These are phyloP conservation scores for Cordyceps cateniannulata DNA, from an alignment of 2,329 filamentous ascomycete species.

Conservation along the genomic window DNA sequence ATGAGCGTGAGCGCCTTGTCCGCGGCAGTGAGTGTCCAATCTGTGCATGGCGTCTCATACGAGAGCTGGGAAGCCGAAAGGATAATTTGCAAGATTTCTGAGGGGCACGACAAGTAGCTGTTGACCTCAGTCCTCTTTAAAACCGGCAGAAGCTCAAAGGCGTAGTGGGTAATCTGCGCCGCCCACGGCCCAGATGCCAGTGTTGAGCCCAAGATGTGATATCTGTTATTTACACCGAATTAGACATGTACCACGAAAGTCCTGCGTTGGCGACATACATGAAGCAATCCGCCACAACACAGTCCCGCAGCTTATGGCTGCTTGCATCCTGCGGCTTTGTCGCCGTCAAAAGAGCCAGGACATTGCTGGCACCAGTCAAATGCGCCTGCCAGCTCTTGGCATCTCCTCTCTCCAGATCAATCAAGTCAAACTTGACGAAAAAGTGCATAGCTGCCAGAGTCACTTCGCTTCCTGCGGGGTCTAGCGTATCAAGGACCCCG, in stretches of 20 bases:
- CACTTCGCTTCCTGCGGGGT: conserved; percentile 38
- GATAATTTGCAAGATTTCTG: conserved; percentile 39
- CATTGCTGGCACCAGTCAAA: conserved; percentile 37
- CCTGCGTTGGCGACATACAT: conserved; percentile 29
- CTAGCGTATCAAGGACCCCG: conserved; percentile 31
- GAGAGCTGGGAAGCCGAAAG: conserved; percentile 38
- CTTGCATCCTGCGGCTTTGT: conserved; percentile 22
- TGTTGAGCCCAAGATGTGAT: conserved; percentile 34
- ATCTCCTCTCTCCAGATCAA: conserved; percentile 38
- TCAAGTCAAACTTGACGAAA: conserved; percentile 46
- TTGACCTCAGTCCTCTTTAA: conserved; percentile 36
- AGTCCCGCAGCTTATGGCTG: conserved; percentile 35
- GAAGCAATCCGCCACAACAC: conserved; percentile 42
- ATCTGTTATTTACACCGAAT: conserved; percentile 25
- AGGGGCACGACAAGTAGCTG: conserved; percentile 36
- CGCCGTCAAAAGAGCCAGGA: conserved; percentile 31
- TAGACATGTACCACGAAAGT: neutral
- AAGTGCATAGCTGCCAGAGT: conserved; percentile 43
- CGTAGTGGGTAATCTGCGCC: conserved; percentile 32
- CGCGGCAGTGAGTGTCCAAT: conserved; percentile 26
- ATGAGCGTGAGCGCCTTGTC: conserved; percentile 34
- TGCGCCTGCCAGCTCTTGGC: conserved; percentile 39
- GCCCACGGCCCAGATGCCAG: conserved; percentile 30
- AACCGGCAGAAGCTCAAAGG: conserved; percentile 32
- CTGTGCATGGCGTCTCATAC: conserved; percentile 27